A percentile compares a stretch with the other conserved stretches of the same genome.
Conservation (phyloP, 2,329 filamentous ascomycete species). For the Fusarium longipes region DNA sequence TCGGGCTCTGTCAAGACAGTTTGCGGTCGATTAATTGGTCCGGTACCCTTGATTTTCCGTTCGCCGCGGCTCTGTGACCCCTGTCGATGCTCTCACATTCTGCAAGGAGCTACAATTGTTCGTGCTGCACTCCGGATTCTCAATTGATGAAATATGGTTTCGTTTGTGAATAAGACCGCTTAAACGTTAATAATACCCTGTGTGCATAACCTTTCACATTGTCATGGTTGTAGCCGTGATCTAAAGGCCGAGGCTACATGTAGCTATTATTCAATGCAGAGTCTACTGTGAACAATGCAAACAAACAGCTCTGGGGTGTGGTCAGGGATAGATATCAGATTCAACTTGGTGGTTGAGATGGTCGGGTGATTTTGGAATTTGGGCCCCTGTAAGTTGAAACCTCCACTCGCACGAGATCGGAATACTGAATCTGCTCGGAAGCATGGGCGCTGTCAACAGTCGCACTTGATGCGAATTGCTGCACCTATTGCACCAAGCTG, state of each 20-base stretch:
- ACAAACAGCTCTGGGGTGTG: neutral
- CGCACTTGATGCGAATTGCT: conserved; percentile 11
- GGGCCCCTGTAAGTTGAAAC: conserved; percentile 1
- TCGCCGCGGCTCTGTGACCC: conserved; percentile 38
- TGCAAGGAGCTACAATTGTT: conserved; percentile 32
- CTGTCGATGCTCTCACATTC: conserved; percentile 25
- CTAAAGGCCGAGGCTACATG: neutral
- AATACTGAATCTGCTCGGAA: conserved; percentile 29
- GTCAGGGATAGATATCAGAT: conserved; percentile 26
- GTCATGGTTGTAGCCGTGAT: too few species aligned
- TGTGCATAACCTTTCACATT: neutral
- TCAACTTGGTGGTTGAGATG: conserved; percentile 17
- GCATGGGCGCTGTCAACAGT: conserved; percentile 12
- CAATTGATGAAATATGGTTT: conserved; percentile 4
- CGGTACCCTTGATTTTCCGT: conserved; percentile 49
- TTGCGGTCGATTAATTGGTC: conserved; percentile 41
- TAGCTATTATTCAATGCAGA: neutral
- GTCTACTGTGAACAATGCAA: neutral
- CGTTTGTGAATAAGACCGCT: neutral
- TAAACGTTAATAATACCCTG: neutral
- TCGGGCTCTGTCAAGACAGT: conserved; percentile 38
- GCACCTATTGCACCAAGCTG: conserved; percentile 13
- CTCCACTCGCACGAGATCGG: conserved; percentile 39
- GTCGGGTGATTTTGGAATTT: conserved; percentile 36
- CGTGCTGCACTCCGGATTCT: conserved; percentile 36